Evolutionary conservation across 1,284 basidiomycete genomes (phyloP), one percentile per base, ranked within the genome.

Genomic region (Sanghuangporus weigelae): DNA sequence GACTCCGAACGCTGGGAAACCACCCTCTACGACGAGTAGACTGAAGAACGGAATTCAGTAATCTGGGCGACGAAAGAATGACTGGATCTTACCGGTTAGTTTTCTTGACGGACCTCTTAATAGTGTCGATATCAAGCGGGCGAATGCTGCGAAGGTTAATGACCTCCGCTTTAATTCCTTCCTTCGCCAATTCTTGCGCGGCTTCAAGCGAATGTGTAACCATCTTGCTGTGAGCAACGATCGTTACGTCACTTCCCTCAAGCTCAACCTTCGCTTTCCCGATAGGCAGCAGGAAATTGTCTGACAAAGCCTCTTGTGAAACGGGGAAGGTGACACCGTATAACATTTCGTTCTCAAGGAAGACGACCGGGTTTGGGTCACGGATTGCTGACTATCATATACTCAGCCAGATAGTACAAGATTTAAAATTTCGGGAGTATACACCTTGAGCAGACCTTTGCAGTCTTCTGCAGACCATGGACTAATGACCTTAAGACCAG

Each of bases 321-420:
- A 99, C 91, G 64, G 95, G 94, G 90, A 99, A 99, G 21, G 89
- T 86, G 68, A 95, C 86, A 78, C 97, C 97, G 80, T 99, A 99
- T 74, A 99, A 78, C 85, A 99, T 95, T 80, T 99, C 97, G 79
- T 99, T 99, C 76, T 99, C 97, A 60, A 99, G 89, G 84, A 99
- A 95, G 69, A 98, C 95, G 69, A 98, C 92, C 12, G 96, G 95
- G 81, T 98, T 99, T 64, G 95, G 95, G 77, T 99, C 97, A 58
- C 97, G 94, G 74, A 99, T 98, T 42, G 97, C 96, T 63, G 95
- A 78, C 93, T 95, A 63, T 31, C 4, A 11, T 69, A 63, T 62
- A 61, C 38, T 67, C 26, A 67, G 35, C 36, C 14, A 21, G 40
- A 60, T 50, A 55, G 59, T 14, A 39, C 48, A 11, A 54, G 16